Conservation (phyloP, 78 protist species). For the Dictyostelium firmibasis region DNA sequence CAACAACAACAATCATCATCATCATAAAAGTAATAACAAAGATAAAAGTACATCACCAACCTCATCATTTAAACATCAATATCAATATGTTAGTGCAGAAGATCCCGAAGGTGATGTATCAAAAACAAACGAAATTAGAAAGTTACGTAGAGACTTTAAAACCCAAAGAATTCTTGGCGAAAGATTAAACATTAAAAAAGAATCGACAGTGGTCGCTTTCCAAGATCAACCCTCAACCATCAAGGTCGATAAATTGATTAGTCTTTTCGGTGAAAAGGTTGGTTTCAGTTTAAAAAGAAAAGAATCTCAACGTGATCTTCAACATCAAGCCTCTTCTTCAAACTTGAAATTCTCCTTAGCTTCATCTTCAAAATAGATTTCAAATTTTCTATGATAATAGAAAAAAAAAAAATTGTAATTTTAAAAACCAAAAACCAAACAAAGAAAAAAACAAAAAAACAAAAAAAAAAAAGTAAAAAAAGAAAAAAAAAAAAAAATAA, state of each 20-base stretch:
- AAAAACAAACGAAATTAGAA: background rate
- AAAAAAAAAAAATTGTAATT: no score
- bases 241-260: conserved; percentile 36
- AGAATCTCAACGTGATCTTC: background rate
- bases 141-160: conserved; percentile 33
- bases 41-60: background rate
- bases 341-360: background rate
- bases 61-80: conserved; percentile 2
- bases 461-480: no score
- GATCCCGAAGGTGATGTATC: conserved; percentile 18
- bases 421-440: no score
- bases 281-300: conserved; percentile 19
- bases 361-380: background rate
- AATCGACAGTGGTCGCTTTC: background rate
- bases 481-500: no score
- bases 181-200: conserved; percentile 36
- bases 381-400: background rate
- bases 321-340: background rate
- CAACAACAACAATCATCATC: background rate
- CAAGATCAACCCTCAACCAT: conserved; percentile 38
- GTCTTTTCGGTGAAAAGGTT: conserved; percentile 51
- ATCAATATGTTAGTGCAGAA: background rate
- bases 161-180: conserved; percentile 31
- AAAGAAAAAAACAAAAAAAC: no score
- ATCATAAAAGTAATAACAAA: background rate